Evolutionary conservation across 2,329 filamentous ascomycete species (phyloP), one percentile per base, ranked within the genome.

Genomic region (Plectosphaerella plurivora): DNA sequence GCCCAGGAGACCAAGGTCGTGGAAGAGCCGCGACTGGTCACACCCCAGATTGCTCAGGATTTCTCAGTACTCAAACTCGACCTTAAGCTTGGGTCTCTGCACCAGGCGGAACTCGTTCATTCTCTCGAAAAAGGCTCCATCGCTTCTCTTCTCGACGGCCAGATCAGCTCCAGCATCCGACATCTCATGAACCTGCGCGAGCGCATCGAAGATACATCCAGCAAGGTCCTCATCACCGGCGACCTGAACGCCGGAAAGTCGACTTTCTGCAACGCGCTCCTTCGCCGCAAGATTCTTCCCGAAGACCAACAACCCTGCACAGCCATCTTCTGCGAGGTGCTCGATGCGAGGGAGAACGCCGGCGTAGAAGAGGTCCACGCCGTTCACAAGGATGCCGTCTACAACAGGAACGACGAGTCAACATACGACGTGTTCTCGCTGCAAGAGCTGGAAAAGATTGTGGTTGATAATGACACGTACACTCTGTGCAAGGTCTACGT

Each of bases 241-340:
- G 94, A 99, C 66, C 72, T 99, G 51, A 99, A 99, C 65, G 93
- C 94, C 9, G 94, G 94, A 65, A 99, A 99, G 67, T 99, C 94
- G 4, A 99, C 94, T 1, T 99, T 99, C 63, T 99, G 94, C 74
- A 99, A 99, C 69, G 94, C 94, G n/a, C 76, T 99, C 2, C 73
- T 99, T 41, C 87, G 94, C 55, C 84, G 92, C 56, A 97, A 97
- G 70, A 83, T 99, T 25, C 73, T 99, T 4, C 94, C 94, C 1
- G 94, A 97, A 70, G 94, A 99, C 62, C 93, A 99, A 68, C 94
- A 97, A 66, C 94, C 94, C 2, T 99, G 94, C 70, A 99, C 94
- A 2, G 94, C 91, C 70, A 96, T 99, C 53, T 99, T 99, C 72
- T 99, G 94, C 67, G 94, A 99, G 67, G 94, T 99, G 3, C 72